Base-by-base conservation (phyloP, 2,329 filamentous ascomycete genomes). In the Clarireedia hainanense region DNA sequence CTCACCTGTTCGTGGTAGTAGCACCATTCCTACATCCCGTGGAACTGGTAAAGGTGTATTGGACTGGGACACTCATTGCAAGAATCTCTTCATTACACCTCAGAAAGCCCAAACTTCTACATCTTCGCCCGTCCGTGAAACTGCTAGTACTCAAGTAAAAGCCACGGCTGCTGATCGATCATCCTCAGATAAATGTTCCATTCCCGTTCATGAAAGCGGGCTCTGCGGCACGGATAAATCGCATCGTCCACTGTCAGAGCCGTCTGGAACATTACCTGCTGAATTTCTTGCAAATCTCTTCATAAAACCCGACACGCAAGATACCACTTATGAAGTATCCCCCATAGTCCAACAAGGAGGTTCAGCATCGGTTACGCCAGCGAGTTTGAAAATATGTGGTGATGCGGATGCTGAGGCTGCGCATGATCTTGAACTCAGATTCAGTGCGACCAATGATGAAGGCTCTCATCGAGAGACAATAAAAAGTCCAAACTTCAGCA, bases 1-100 rank as follows among this genome's bases (percentile, higher is more conserved):
- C 3, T 83, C 81, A 0, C 79, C 80, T 1, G 66, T 69, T 59
- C 80, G 78, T 64, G 63, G 69, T 24, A 43, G 36, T 14, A 46
- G 17, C 20, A 24, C 43, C 24, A 26, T 26, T 46, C 24, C 43
- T 14, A 46, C 17, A 5, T 9, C 40, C 6, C n/a, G n/a, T 10
- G 15, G 14, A 7, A n/a, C 2, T 43, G 40, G n/a, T 20, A 43
- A 17, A 23, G n/a, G 20, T 20, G 9, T 23, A 20, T 9, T 17
- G 14, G 20, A 17, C 40, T 43, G n/a, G n/a, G 20, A 46, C 6
- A 24, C 43, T 46, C 43, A 46, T 15, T 46, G 17, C 43, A 46
- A 46, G 24, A 24, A 26, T 24, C 17, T 46, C 14, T 46, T 46
- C 15, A 7, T 30, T 30, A 30, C 27, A 30, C 27, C 27, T 30